Conservation (phyloP, 805 yeast genomes). For the Barnettozyma siamensis region DNA sequence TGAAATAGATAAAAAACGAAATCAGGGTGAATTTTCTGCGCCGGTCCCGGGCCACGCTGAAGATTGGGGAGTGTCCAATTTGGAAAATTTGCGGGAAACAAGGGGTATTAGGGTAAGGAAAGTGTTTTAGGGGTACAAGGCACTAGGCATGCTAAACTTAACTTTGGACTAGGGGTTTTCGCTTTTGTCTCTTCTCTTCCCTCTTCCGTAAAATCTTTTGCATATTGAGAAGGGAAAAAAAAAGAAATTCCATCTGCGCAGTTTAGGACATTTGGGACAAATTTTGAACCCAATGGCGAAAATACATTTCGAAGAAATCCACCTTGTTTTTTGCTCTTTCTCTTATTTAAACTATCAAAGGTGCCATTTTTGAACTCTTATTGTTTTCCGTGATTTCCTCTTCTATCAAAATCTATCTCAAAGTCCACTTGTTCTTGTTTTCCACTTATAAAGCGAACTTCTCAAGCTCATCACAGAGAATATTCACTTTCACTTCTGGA, state of each 20-base stretch:
- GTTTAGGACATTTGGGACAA: background rate
- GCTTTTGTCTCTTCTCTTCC: no score
- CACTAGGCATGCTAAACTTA: no score
- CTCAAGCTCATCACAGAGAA: background rate
- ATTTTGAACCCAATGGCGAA: background rate
- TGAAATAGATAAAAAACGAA: slow-evolving; percentile 17
- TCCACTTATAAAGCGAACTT: background rate
- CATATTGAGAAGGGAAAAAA: background rate
- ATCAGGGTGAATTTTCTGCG: slow-evolving; percentile 1
- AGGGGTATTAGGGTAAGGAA: no score
- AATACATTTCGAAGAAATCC: background rate
- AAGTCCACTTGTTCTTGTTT: background rate
- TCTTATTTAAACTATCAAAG: background rate
- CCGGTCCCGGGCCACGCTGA: background rate
- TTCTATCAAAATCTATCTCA: background rate
- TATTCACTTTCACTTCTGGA: no score
- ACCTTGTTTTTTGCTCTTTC: background rate
- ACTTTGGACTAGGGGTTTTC: no score
- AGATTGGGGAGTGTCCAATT: background rate
- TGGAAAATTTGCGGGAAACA: background rate
- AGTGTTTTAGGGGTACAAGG: no score
- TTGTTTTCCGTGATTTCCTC: background rate
- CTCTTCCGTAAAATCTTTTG: no score
- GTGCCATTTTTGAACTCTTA: background rate
- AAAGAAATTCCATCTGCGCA: background rate